Base-by-base conservation (phyloP, 75 land plant genomes). In the Chamaecyparis obtusa region DNA sequence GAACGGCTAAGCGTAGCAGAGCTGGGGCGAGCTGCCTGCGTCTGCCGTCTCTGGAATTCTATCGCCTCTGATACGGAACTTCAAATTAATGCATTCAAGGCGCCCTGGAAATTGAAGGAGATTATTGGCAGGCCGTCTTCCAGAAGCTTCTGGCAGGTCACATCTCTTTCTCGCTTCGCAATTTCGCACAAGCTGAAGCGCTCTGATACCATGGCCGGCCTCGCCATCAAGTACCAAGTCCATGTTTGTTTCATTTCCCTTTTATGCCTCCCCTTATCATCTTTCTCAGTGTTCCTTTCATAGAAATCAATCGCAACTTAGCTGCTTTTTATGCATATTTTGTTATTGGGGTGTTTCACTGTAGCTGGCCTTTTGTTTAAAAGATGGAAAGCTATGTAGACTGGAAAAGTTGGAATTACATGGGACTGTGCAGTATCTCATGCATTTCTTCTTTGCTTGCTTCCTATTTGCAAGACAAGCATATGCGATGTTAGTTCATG, bases 171-270 rank as follows among this genome's bases (percentile, higher is more conserved):
- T 6, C 89, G 90, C 54, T 96, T 97, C 88, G 99, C 98, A 19
- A 94, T 97, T 39, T 97, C 99, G 9, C 99, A 97, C 83, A 86
- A 92, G 0, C 57, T 96, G 35, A 74, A 74, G 49, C 87, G 94
- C 9, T 95, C 93, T 24, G 99, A 97, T 43, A 87, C 93, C 46
- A 90, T 96, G 13, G 91, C 99, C 43, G 91, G 96, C 56, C 95
- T 97, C 76, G 99, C 99, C 44, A 92, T 97, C 57, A 96, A 93
- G 88, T 97, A 95, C 83, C 85, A 92, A 54, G 98, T 97, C 69
- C 99, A 97, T 95, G 99, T 97, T 41, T 36, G 86, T 74, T 69
- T 72, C 85, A 33, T 9, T 7, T 64, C n/a, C 69, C 69, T 79
- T 79, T 11, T 79, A 6, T 7, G 10, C 17, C 27, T 21, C 6